Conservation (phyloP, 1,284 basidiomycete genomes). For the Rhodotorula sp. region DNA sequence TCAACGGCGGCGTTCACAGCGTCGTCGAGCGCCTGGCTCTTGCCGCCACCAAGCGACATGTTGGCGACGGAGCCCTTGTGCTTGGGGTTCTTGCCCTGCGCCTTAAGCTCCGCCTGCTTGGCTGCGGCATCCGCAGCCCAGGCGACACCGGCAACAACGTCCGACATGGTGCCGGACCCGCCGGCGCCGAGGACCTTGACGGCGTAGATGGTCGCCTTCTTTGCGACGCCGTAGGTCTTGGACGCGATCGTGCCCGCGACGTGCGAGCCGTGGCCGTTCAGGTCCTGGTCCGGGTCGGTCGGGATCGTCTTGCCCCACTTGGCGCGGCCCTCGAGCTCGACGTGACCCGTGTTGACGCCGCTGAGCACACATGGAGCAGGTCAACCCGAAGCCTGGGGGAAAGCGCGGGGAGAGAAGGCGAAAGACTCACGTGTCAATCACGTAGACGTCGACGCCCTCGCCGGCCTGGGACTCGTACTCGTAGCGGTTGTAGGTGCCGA, state of each 20-base stretch:
- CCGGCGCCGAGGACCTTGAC: constrained; percentile 96
- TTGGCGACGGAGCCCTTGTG: constrained; percentile 96
- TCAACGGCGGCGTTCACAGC: constrained; percentile 84
- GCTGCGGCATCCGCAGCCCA: constrained; percentile 75
- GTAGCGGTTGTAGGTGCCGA: constrained; percentile 87
- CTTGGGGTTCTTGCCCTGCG: constrained; percentile 66
- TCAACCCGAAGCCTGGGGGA: not conserved
- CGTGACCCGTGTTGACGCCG: constrained; percentile 84
- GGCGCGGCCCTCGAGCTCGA: constrained; percentile 85
- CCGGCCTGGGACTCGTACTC: constrained; percentile 74
- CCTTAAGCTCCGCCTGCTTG: constrained; percentile 60
- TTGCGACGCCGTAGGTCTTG: constrained; percentile 86
- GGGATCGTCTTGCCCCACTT: constrained; percentile 82
- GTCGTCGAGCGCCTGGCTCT: constrained; percentile 81
- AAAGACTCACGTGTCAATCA: constrained; percentile 56
- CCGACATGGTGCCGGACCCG: constrained; percentile 93
- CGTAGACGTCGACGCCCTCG: constrained; percentile 84
- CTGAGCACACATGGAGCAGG: constrained; percentile 64
- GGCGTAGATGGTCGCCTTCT: constrained; percentile 86
- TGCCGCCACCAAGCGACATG: constrained; percentile 97
- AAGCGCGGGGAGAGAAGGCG: not conserved
- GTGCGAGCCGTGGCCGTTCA: constrained; percentile 69
- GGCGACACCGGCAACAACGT: constrained; percentile 83
- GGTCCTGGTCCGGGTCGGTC: constrained; percentile 72
- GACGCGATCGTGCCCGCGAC: constrained; percentile 70